These are phyloP conservation scores for Drechslerella coelobrocha DNA, from an alignment of 2,329 filamentous ascomycete species.

Conservation along the genomic window DNA sequence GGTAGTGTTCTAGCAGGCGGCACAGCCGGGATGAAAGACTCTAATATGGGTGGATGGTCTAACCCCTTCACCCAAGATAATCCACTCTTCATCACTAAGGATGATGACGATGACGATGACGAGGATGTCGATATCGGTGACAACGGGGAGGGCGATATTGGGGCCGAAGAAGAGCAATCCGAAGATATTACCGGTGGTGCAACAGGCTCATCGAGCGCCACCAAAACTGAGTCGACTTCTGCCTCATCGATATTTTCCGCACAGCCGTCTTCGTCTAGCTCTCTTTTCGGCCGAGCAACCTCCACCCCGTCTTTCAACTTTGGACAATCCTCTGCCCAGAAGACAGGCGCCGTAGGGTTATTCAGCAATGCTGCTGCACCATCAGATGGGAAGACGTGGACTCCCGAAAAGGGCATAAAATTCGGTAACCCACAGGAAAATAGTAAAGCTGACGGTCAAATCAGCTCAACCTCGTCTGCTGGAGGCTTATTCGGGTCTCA, in stretches of 20 bases:
- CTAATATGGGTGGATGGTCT: slow-evolving; percentile 26
- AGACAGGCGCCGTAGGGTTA: slow-evolving; percentile 41
- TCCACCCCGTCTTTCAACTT: slow-evolving; percentile 22
- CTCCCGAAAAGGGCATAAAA: slow-evolving; percentile 51
- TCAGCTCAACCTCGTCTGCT: not conserved
- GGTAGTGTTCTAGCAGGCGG: slow-evolving; percentile 40
- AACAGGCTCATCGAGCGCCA: not conserved
- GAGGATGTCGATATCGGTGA: slow-evolving; percentile 22
- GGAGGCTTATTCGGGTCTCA: slow-evolving; percentile 20
- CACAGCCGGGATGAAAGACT: slow-evolving; percentile 42
- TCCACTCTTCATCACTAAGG: slow-evolving; percentile 45
- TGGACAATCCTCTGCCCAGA: slow-evolving; percentile 26
- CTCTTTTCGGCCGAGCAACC: slow-evolving; percentile 37
- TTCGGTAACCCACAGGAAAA: slow-evolving; percentile 47
- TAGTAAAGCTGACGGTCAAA: slow-evolving; percentile 8
- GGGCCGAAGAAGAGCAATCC: slow-evolving; percentile 2
- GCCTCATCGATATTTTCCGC: slow-evolving; percentile 25
- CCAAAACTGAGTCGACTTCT: slow-evolving; percentile 7
- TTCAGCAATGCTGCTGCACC: slow-evolving; percentile 30
- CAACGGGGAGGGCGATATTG: slow-evolving; percentile 9
- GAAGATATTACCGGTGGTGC: not conserved
- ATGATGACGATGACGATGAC: slow-evolving; percentile 52
- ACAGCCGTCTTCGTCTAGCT: slow-evolving; percentile 11
- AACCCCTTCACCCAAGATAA: slow-evolving; percentile 48
- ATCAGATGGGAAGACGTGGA: slow-evolving; percentile 52